A percentile compares a stretch with the other conserved stretches of the same genome.
These are phyloP conservation scores for Tremella yokohamensis DNA, from an alignment of 768 basidiomycete species.

Conservation along the genomic window DNA sequence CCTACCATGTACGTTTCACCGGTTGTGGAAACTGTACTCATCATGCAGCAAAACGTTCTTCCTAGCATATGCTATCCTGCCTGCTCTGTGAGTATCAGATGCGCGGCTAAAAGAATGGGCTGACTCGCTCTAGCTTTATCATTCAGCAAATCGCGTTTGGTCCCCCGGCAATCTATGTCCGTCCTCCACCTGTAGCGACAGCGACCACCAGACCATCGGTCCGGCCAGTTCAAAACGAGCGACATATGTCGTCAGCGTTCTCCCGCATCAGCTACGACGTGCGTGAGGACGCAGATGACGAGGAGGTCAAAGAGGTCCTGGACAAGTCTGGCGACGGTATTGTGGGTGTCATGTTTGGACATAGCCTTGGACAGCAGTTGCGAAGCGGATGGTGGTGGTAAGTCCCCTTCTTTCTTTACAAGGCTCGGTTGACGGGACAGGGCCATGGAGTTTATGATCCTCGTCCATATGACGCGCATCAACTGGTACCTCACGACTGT, in stretches of 20 bases:
- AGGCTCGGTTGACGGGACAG: background rate
- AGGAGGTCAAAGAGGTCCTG: slow-evolving; percentile 24
- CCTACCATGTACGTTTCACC: slow-evolving; percentile 22
- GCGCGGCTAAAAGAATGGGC: background rate
- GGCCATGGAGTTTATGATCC: slow-evolving; percentile 32
- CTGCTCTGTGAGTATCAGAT: slow-evolving; percentile 39
- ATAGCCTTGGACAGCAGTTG: slow-evolving; percentile 42
- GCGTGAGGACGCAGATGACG: slow-evolving; percentile 26
- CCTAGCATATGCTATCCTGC: slow-evolving; percentile 48
- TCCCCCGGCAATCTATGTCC: slow-evolving; percentile 41
- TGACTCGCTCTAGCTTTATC: slow-evolving; percentile 36
- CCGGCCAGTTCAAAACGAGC: background rate
- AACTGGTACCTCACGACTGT: slow-evolving; percentile 52
- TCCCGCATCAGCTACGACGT: slow-evolving; percentile 37
- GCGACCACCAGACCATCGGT: background rate
- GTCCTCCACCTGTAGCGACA: slow-evolving; percentile 15
- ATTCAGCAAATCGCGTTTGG: slow-evolving; percentile 49
- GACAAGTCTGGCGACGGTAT: slow-evolving; percentile 31
- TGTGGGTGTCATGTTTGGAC: slow-evolving; percentile 48
- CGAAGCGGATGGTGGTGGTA: slow-evolving; percentile 49
- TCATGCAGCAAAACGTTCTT: slow-evolving; percentile 48
- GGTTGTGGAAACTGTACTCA: background rate
- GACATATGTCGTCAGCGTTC: slow-evolving; percentile 27
- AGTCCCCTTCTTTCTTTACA: slow-evolving; percentile 10
- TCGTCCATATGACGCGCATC: slow-evolving; percentile 51